Evolutionary conservation across 106 monocot genomes (phyloP).

Genomic region (Dioscorea dumetorum): DNA sequence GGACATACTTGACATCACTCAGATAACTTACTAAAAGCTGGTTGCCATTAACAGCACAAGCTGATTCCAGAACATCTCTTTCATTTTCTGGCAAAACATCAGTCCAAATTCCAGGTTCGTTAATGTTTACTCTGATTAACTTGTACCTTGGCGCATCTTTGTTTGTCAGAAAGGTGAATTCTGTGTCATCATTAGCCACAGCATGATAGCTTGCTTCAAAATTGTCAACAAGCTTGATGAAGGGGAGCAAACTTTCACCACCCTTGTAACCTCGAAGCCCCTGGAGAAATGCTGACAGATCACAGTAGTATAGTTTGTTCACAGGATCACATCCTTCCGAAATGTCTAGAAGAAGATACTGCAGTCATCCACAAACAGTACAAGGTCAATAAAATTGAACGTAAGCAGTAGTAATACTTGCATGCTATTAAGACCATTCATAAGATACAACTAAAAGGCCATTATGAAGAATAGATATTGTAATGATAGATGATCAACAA

Average conservation of each 20-base stretch:
- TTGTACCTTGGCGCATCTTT: slow-evolving; percentile 78
- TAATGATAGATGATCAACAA: too few species aligned
- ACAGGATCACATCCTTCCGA: slow-evolving; percentile 68
- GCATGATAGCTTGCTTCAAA: slow-evolving; percentile 64
- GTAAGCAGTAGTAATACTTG: too few species aligned
- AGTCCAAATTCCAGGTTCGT: slow-evolving; percentile 52
- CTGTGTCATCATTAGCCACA: slow-evolving; percentile 64
- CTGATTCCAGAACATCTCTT: slow-evolving; percentile 73
- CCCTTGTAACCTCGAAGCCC: slow-evolving; percentile 58
- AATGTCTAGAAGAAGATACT: slow-evolving; percentile 67
- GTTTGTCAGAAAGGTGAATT: slow-evolving; percentile 88
- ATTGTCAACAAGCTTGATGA: slow-evolving; percentile 79
- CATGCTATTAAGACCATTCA: too few species aligned
- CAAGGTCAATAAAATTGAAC: slow-evolving; percentile 9
- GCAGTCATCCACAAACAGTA: slow-evolving; percentile 15
- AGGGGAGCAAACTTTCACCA: slow-evolving; percentile 51
- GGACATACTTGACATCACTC: slow-evolving; percentile 70
- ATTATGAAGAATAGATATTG: too few species aligned
- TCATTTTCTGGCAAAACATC: slow-evolving; percentile 58
- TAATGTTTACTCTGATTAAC: slow-evolving; percentile 65
- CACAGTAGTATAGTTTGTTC: slow-evolving; percentile 85
- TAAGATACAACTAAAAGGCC: too few species aligned
- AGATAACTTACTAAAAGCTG: slow-evolving; percentile 75
- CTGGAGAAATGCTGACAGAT: slow-evolving; percentile 49
- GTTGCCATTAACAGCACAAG: slow-evolving; percentile 58